Conservation (phyloP, 805 yeast species). For the Brettanomyces bruxellensis region DNA sequence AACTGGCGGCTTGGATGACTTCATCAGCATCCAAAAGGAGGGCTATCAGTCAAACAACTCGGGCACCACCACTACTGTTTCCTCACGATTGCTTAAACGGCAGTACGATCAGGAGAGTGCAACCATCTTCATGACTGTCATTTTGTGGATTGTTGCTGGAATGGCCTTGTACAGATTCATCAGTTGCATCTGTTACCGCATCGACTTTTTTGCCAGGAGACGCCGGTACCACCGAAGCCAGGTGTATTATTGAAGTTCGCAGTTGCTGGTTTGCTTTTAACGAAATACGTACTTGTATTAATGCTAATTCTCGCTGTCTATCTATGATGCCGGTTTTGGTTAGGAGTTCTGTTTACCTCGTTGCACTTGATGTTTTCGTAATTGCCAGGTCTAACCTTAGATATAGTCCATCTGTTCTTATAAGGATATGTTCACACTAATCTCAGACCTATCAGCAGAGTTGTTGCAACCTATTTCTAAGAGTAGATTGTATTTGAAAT, state of each 20-base stretch:
- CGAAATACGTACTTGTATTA: no score
- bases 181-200: constrained; percentile 54
- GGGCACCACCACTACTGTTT: constrained; percentile 4
- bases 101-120: constrained; percentile 13
- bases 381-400: no score
- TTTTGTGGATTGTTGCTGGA: constrained; percentile 86
- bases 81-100: constrained; percentile 8
- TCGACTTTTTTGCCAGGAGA: constrained; percentile 13
- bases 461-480: no score
- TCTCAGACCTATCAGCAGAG: no score
- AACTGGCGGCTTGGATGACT: constrained; percentile 64
- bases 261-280: no score
- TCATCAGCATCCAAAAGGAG: constrained; percentile 8
- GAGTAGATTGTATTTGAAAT: no score
- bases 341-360: no score
- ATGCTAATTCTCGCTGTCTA: not conserved
- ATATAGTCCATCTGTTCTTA: no score
- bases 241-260: constrained; percentile 6
- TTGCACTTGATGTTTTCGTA: no score
- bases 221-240: constrained; percentile 12
- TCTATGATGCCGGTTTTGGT: not conserved
- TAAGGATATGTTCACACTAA: no score
- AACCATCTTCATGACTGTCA: constrained; percentile 61
- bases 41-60: constrained; percentile 12
- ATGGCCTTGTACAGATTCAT: constrained; percentile 71